These are phyloP conservation scores for Leccinum rimulosum DNA, from an alignment of 768 basidiomycete genomes.

Conservation along the genomic window DNA sequence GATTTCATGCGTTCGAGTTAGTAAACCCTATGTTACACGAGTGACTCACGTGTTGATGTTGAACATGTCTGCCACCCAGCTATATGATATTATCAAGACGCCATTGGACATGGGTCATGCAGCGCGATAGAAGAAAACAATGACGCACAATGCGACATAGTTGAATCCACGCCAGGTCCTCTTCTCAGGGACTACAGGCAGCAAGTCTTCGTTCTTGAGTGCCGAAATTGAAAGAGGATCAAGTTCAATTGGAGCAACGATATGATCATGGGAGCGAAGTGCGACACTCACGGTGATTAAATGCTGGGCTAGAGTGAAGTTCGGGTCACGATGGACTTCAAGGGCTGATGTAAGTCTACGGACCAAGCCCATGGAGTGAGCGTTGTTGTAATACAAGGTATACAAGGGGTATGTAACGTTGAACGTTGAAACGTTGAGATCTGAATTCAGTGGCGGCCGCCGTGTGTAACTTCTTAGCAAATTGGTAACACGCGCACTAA, in stretches of 20 bases:
- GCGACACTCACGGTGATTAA: slow-evolving; percentile 51
- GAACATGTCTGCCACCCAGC: slow-evolving; percentile 81
- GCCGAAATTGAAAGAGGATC: slow-evolving; percentile 16
- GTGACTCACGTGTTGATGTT: slow-evolving; percentile 68
- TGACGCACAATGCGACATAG: slow-evolving; percentile 61
- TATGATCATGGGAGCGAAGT: neutral
- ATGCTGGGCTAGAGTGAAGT: slow-evolving; percentile 50
- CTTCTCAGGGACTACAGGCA: slow-evolving; percentile 62
- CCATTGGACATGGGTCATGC: neutral
- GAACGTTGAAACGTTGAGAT: neutral
- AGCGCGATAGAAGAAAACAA: neutral
- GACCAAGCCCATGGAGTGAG: slow-evolving; percentile 22
- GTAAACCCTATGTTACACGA: neutral
- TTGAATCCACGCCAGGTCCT: slow-evolving; percentile 65
- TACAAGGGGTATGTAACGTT: neutral
- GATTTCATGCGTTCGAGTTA: neutral
- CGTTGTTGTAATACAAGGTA: neutral
- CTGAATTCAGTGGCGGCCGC: neutral
- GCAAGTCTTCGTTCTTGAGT: slow-evolving; percentile 64
- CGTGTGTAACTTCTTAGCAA: neutral
- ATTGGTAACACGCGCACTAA: neutral
- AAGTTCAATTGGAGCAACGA: neutral
- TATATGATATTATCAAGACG: slow-evolving; percentile 22
- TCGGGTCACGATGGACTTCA: slow-evolving; percentile 54
- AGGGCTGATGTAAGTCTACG: slow-evolving; percentile 31